Evolutionary conservation across 2,329 filamentous ascomycete genomes (phyloP).

Genomic region (Apiospora pterosperma): DNA sequence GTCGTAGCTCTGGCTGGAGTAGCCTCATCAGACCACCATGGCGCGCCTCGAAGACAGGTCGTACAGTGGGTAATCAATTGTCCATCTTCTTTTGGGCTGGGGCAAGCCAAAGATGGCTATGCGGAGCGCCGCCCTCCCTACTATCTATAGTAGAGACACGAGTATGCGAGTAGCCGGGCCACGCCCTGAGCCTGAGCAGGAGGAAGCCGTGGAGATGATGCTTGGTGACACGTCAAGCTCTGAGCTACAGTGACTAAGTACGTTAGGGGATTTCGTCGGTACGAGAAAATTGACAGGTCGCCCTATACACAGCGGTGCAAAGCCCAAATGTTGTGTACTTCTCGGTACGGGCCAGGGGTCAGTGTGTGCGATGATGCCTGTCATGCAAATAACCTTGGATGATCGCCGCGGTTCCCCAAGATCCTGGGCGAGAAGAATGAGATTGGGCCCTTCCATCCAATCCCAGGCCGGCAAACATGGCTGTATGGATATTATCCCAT

Average conservation of each 20-base stretch:
- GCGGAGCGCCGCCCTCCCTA: neutral
- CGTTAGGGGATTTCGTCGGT: neutral
- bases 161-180: too few relatives aligned
- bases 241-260: neutral
- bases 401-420: constrained; percentile 8
- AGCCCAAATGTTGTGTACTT: neutral
- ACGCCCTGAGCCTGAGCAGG: too few relatives aligned
- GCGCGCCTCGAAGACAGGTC: neutral
- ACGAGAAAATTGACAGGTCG: neutral
- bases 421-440: constrained; percentile 4
- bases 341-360: neutral
- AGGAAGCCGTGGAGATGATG: neutral
- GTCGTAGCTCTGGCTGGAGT: neutral
- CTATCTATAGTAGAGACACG: neutral
- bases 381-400: constrained; percentile 7
- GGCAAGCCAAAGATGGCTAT: neutral
- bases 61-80: neutral
- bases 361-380: neutral
- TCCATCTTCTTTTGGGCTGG: neutral
- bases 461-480: neutral
- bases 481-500: neutral
- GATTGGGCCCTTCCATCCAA: neutral
- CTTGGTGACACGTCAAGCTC: neutral
- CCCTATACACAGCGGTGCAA: neutral
- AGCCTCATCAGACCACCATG: constrained; percentile 11